Conservation (phyloP, 768 basidiomycete species). For the Auricularia auricula-judae region DNA sequence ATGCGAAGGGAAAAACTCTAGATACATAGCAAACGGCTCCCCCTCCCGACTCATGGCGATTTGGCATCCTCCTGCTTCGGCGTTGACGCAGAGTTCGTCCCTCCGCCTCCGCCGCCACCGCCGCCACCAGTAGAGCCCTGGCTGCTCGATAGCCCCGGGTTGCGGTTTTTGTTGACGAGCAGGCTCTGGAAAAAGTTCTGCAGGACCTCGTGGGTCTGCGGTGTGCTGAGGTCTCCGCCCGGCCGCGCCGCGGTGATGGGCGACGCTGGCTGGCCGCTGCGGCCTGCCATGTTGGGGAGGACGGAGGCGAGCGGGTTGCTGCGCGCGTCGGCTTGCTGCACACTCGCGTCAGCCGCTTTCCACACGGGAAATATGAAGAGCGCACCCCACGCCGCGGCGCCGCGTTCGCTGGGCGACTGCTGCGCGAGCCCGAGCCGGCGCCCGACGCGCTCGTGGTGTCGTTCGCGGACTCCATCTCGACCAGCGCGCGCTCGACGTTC, state of each 20-base stretch:
- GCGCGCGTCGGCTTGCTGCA: neutral
- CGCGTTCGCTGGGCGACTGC: conserved; percentile 12
- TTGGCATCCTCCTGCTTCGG: neutral
- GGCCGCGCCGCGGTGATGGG: neutral
- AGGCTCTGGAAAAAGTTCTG: conserved; percentile 84
- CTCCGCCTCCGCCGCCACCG: no score
- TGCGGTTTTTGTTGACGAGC: conserved; percentile 56
- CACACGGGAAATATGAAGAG: neutral
- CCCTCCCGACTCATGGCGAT: neutral
- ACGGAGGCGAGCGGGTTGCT: neutral
- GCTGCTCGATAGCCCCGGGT: neutral
- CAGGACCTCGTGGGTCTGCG: conserved; percentile 67
- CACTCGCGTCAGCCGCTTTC: neutral
- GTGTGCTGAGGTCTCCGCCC: neutral
- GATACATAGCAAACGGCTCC: no score
- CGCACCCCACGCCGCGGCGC: conserved; percentile 14
- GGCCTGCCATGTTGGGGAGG: neutral
- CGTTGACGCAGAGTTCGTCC: no score
- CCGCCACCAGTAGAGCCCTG: neutral
- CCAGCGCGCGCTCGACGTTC: conserved; percentile 76
- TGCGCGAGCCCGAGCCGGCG: conserved; percentile 10
- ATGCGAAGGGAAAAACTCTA: no score
- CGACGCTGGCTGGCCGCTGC: neutral
- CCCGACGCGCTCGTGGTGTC: neutral
- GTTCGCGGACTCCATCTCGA: conserved; percentile 59